Evolutionary conservation across 495 filamentous ascomycete species (phyloP).

Genomic region (Neurospora sp.): DNA sequence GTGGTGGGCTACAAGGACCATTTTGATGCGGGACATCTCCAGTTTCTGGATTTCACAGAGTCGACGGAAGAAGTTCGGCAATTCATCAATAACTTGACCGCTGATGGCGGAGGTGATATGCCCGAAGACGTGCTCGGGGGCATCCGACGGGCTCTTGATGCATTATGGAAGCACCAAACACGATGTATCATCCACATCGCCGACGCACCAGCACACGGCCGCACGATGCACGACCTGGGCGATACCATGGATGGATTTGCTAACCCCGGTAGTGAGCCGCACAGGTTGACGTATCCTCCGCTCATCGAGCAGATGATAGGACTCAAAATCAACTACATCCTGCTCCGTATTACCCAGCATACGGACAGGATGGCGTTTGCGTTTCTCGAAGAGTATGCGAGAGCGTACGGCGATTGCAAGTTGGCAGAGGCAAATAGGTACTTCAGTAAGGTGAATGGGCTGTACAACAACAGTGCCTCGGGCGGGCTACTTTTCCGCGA

Average conservation of each 20-base stretch:
- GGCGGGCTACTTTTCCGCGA: conserved; percentile 18
- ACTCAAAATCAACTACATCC: conserved; percentile 27
- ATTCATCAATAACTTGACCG: conserved; percentile 14
- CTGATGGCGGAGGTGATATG: conserved; percentile 19
- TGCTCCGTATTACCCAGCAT: conserved; percentile 21
- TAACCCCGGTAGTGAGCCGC: conserved; percentile 22
- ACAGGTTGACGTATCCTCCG: conserved; percentile 21
- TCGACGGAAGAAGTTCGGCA: conserved; percentile 9
- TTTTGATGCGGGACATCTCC: conserved; percentile 15
- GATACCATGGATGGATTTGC: conserved; percentile 13
- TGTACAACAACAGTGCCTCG: not conserved
- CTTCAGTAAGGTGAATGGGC: conserved; percentile 3
- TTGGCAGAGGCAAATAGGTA: conserved; percentile 18
- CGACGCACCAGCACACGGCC: conserved; percentile 27
- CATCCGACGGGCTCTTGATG: conserved; percentile 18
- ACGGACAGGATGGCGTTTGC: conserved; percentile 27
- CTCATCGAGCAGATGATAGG: conserved; percentile 19
- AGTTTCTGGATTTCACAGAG: conserved; percentile 30
- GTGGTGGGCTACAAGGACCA: conserved; percentile 32
- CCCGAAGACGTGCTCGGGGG: conserved; percentile 30
- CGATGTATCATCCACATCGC: conserved; percentile 31
- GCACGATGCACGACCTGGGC: conserved; percentile 10
- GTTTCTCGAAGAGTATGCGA: conserved; percentile 21
- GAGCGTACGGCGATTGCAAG: conserved; percentile 11
- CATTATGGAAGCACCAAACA: conserved; percentile 24